These are phyloP conservation scores for Leptographium radiaticola DNA, from an alignment of 2,329 filamentous ascomycete genomes.

Conservation along the genomic window DNA sequence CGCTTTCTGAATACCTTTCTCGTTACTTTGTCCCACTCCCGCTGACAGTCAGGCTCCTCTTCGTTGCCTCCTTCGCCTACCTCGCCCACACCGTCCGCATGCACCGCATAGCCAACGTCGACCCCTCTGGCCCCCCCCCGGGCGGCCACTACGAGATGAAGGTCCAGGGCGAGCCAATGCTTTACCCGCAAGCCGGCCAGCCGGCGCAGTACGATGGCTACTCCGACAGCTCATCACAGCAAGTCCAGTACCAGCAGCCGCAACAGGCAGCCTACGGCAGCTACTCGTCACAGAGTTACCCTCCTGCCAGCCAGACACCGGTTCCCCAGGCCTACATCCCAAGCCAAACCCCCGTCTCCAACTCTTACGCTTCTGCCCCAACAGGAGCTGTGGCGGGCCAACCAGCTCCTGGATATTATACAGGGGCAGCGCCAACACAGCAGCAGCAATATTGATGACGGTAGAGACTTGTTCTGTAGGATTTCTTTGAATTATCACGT, in stretches of 20 bases:
- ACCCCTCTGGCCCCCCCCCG: conserved; percentile 8
- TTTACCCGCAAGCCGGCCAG: background rate
- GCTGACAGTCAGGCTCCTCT: conserved; percentile 13
- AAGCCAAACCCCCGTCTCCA: background rate
- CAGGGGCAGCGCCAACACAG: background rate
- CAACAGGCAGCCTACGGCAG: background rate
- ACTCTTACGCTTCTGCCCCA: too few relatives aligned
- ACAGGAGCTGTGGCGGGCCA: background rate
- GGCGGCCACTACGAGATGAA: conserved; percentile 17
- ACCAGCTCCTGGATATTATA: too few relatives aligned
- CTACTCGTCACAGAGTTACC: background rate
- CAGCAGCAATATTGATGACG: background rate
- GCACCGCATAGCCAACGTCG: conserved; percentile 13
- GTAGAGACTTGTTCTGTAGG: too few relatives aligned
- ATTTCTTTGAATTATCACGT: too few relatives aligned
- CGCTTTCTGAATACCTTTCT: background rate
- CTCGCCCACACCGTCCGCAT: conserved; percentile 20
- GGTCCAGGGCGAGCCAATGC: conserved; percentile 9
- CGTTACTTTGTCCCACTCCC: conserved; percentile 10
- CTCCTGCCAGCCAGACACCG: background rate
- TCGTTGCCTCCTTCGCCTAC: conserved; percentile 31
- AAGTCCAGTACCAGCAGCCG: background rate
- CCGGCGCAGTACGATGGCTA: background rate
- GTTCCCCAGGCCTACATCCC: background rate
- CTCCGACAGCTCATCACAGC: background rate